These are phyloP conservation scores for Massariosphaeria phaeospora DNA, from an alignment of 495 filamentous ascomycete species.

Conservation along the genomic window DNA sequence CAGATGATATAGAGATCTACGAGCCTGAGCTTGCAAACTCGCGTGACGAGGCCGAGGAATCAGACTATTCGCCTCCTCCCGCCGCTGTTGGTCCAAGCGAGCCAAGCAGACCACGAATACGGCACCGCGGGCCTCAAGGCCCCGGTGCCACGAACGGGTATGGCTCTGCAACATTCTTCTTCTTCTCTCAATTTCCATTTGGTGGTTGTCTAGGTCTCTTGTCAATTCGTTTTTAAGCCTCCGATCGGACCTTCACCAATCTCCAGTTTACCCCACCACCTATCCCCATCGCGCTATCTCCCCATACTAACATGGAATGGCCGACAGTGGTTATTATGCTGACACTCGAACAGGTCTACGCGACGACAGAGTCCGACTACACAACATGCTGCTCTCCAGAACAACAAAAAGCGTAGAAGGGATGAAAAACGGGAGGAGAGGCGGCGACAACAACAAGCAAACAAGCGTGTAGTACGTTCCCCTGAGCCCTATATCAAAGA, in stretches of 20 bases:
- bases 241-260: no score
- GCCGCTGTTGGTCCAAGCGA: constrained; percentile 7
- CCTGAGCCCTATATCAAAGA: constrained; percentile 69
- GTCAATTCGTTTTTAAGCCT: not conserved
- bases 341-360: constrained; percentile 9
- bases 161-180: constrained; percentile 7
- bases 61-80: constrained; percentile 33
- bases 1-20: constrained; percentile 31
- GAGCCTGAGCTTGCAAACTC: constrained; percentile 14
- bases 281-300: no score
- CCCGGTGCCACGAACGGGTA: constrained; percentile 21
- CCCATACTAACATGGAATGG: no score
- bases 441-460: constrained; percentile 47
- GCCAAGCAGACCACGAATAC: constrained; percentile 6
- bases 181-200: not conserved
- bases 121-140: not conserved
- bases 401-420: constrained; percentile 25
- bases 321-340: not conserved
- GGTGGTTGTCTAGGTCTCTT: not conserved
- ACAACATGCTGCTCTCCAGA: constrained; percentile 7
- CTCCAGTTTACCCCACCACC: no score
- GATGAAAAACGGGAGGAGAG: constrained; percentile 33
- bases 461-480: constrained; percentile 33
- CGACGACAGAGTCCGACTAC: constrained; percentile 27
- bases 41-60: constrained; percentile 29